phyloP scores from a whole-genome alignment of 2,329 filamentous ascomycete species.

The Fusarium pseudocircinatum region DNA sequence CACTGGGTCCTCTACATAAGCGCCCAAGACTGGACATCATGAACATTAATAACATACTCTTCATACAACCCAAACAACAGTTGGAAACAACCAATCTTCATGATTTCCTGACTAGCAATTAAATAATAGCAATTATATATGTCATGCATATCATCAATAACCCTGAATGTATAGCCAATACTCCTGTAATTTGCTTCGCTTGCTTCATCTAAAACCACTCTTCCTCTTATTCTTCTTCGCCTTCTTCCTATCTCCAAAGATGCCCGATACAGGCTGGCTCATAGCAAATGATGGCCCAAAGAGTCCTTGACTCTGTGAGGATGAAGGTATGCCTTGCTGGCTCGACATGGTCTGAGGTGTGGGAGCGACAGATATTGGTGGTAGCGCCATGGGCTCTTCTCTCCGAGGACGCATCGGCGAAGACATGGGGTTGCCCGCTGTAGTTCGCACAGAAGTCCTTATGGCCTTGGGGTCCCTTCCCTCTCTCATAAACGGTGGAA shows the following conservation, averaged over 20 bases:
- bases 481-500: constrained; percentile 42
- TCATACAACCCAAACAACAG: background rate
- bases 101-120: background rate
- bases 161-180: background rate
- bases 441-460: background rate
- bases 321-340: constrained; percentile 46
- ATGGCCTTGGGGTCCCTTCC: constrained; percentile 31
- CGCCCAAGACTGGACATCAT: constrained; percentile 6
- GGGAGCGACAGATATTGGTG: constrained; percentile 27
- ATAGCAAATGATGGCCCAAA: constrained; percentile 50
- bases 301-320: constrained; percentile 48
- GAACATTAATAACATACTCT: background rate
- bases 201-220: constrained; percentile 52
- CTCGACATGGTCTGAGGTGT: constrained; percentile 50
- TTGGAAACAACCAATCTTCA: background rate
- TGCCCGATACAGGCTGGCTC: constrained; percentile 58
- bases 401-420: constrained; percentile 22
- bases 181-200: background rate
- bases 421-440: background rate
- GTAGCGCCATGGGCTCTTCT: constrained; percentile 24
- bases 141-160: background rate
- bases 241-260: constrained; percentile 56
- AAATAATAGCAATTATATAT: background rate
- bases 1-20: constrained; percentile 14
- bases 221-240: constrained; percentile 57